phyloP scores from a whole-genome alignment of 2,329 filamentous ascomycete genomes.

The Zymoseptoria ardabiliae region DNA sequence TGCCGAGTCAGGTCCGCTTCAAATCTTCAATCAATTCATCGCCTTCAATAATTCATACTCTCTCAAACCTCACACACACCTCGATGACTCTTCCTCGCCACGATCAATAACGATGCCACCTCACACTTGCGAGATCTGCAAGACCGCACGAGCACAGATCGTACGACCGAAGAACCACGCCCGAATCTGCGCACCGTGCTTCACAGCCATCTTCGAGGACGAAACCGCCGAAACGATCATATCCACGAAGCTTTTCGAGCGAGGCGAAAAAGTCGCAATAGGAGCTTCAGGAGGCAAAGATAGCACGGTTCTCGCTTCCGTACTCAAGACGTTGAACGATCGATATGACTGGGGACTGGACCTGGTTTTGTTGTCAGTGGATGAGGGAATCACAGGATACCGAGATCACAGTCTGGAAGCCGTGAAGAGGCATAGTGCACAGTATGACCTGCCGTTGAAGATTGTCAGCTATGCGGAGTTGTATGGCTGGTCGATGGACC shows the following conservation, averaged over 20 bases:
- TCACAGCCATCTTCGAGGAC: constrained; percentile 78
- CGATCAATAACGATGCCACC: constrained; percentile 58
- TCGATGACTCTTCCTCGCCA: neutral
- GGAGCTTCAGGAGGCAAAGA: constrained; percentile 97
- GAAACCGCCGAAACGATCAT: constrained; percentile 92
- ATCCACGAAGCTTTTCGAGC: constrained; percentile 69
- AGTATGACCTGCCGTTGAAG: constrained; percentile 85
- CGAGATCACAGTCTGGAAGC: constrained; percentile 93
- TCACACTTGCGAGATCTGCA: constrained; percentile 66
- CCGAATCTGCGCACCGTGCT: constrained; percentile 86
- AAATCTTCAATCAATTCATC: neutral
- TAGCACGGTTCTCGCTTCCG: constrained; percentile 88
- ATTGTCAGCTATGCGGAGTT: constrained; percentile 90
- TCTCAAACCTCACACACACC: neutral
- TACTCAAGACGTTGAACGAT: constrained; percentile 90
- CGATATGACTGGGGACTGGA: constrained; percentile 80
- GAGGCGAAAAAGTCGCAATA: constrained; percentile 83
- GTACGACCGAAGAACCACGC: constrained; percentile 91
- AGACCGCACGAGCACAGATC: constrained; percentile 71
- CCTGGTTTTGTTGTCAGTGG: constrained; percentile 80
- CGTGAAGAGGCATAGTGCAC: constrained; percentile 83
- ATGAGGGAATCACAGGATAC: constrained; percentile 96
- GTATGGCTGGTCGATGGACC: constrained; percentile 99
- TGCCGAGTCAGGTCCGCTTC: neutral
- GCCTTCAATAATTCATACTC: neutral